Evolutionary conservation across 495 filamentous ascomycete species (phyloP), one percentile per base, ranked within the genome.

Genomic region (Hyaloscypha bicolor): DNA sequence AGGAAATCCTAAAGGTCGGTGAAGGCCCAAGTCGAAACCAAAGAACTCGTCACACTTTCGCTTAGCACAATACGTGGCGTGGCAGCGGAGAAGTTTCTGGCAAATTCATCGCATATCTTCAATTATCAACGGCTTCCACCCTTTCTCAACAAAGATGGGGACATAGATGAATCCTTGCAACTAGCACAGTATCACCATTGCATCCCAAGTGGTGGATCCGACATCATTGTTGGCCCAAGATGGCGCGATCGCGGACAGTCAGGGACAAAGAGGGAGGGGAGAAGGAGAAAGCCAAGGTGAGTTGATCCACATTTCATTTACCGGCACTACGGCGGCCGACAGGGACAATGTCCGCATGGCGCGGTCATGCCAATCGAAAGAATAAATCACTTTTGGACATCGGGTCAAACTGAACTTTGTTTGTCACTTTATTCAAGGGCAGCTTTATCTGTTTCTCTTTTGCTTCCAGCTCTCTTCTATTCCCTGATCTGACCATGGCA

Each of bases 401-500:
- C 42, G 16, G 42, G 42, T 37, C 11, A 48, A 48, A 16, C 42
- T 48, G 42, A 48, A 48, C 42, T 48, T 14, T 48, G 16, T 48
- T 48, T 48, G 6, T 48, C 42, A 48, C 42, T 48, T 48, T 48
- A 14, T 14, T 11, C 42, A 48, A 48, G 16, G 6, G 11, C 9
- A 48, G 42, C 9, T 4, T 12, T 1, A 16, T 48, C 16, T 19
- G 4, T 19, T 48, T 48, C 42, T 48, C 4, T 19, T 48, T 48
- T 48, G 16, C 0, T 16, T 30, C 21, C 16, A 9, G 8, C 53
- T 29, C 53, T 56, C 53, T 60, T 60, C 9, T n/a, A 19, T 33
- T 48, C 16, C n/a, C 2, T 21, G 12, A 29, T 45, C 45, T 62
- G 61, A 65, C 61, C 55, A 69, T 69, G 67, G 60, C 62, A 64